Conservation (phyloP, 176 grass and related monocot genomes). For the Triticum timopheevii region DNA sequence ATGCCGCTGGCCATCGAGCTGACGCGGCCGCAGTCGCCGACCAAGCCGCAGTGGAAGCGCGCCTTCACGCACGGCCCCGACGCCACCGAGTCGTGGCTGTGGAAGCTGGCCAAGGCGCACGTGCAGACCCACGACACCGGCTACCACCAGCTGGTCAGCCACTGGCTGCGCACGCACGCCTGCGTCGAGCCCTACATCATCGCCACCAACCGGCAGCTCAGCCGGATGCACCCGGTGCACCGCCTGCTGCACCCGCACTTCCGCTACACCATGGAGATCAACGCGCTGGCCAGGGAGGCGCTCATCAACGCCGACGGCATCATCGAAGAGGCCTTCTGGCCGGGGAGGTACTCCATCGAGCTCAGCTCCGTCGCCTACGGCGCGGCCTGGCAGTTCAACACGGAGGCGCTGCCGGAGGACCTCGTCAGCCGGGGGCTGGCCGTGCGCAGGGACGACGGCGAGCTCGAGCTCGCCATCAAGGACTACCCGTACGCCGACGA, state of each 20-base stretch:
- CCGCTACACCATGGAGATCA: slow-evolving; percentile 94
- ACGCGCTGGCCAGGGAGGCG: slow-evolving; percentile 52
- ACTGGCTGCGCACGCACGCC: slow-evolving; percentile 82
- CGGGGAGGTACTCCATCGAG: slow-evolving; percentile 62
- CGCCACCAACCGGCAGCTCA: slow-evolving; percentile 74
- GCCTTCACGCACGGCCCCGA: slow-evolving; percentile 56
- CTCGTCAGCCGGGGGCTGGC: slow-evolving; percentile 76
- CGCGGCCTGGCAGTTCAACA: slow-evolving; percentile 67
- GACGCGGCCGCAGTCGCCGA: slow-evolving; percentile 57
- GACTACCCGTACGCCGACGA: slow-evolving; percentile 82
- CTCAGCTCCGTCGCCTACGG: slow-evolving; percentile 65
- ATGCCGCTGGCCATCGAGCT: slow-evolving; percentile 74
- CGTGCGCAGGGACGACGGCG: slow-evolving; percentile 31
- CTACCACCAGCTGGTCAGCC: slow-evolving; percentile 83
- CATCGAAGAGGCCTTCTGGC: slow-evolving; percentile 77
- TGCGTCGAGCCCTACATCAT: slow-evolving; percentile 87
- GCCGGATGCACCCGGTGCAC: slow-evolving; percentile 74
- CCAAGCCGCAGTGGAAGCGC: slow-evolving; percentile 51
- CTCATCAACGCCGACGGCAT: slow-evolving; percentile 80
- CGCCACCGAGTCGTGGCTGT: slow-evolving; percentile 69
- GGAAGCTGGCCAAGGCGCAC: slow-evolving; percentile 87
- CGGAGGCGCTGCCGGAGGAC: slow-evolving; percentile 73
- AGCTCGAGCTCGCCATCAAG: slow-evolving; percentile 65
- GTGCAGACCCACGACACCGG: slow-evolving; percentile 70
- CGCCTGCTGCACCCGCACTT: slow-evolving; percentile 82